Evolutionary conservation across 116 monocot species (phyloP).

Genomic region (Dioscorea cayenensis): DNA sequence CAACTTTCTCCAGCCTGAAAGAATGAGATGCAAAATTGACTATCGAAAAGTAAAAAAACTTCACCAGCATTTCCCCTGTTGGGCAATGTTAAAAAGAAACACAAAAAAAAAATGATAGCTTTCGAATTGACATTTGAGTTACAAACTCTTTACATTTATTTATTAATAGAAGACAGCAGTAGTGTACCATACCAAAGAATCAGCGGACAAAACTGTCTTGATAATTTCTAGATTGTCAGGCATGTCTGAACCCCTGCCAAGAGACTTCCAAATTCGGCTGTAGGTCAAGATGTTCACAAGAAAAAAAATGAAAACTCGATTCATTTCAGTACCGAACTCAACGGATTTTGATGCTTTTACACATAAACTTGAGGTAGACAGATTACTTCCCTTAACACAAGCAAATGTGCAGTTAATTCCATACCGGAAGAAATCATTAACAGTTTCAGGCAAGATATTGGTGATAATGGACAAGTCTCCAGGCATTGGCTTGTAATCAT

Average conservation of each 20-base stretch:
- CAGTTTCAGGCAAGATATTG: not conserved
- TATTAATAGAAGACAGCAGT: not conserved
- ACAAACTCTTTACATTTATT: too few relatives aligned
- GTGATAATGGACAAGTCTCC: not conserved
- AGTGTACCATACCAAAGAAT: not conserved
- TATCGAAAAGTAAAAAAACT: too few relatives aligned
- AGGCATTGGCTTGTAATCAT: not conserved
- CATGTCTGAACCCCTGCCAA: not conserved
- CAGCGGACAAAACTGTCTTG: not conserved
- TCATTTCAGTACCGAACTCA: not conserved
- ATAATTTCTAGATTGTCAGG: not conserved
- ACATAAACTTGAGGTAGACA: not conserved
- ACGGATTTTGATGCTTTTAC: not conserved
- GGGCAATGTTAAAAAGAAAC: too few relatives aligned
- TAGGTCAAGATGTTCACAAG: not conserved
- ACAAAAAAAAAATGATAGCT: too few relatives aligned
- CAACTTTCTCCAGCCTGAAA: not conserved
- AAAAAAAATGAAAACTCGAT: not conserved
- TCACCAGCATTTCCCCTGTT: too few relatives aligned
- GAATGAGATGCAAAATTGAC: not conserved
- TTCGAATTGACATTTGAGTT: too few relatives aligned
- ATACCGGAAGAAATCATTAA: not conserved
- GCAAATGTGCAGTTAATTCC: not conserved
- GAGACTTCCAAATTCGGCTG: not conserved
- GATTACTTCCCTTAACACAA: not conserved